These are phyloP conservation scores for Mycena belliarum DNA, from an alignment of 768 basidiomycete genomes.

Conservation along the genomic window DNA sequence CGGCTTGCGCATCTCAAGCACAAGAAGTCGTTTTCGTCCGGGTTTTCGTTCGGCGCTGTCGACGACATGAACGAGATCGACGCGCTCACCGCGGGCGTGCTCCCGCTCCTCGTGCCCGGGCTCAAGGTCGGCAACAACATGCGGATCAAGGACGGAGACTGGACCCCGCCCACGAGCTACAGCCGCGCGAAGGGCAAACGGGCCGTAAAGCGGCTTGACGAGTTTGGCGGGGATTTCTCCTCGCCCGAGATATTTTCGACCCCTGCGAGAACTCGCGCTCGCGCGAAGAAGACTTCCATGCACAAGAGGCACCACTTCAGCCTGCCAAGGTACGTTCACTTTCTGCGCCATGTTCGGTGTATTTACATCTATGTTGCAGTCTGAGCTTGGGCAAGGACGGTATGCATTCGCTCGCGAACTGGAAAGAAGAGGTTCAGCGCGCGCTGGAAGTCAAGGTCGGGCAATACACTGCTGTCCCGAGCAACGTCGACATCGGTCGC, in stretches of 20 bases:
- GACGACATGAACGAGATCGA: slow-evolving; percentile 68
- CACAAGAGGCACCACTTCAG: slow-evolving; percentile 68
- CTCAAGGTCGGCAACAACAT: slow-evolving; percentile 58
- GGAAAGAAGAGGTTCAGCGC: slow-evolving; percentile 55
- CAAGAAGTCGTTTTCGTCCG: slow-evolving; percentile 65
- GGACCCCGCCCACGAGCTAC: slow-evolving; percentile 41
- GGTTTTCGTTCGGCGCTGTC: slow-evolving; percentile 60
- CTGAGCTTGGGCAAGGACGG: slow-evolving; percentile 64
- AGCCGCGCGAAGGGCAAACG: slow-evolving; percentile 44
- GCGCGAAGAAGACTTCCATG: slow-evolving; percentile 45
- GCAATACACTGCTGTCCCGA: slow-evolving; percentile 40
- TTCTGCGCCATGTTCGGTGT: background rate
- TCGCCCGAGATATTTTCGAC: slow-evolving; percentile 64
- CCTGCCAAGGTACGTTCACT: slow-evolving; percentile 56
- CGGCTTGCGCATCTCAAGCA: slow-evolving; percentile 56
- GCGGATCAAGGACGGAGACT: slow-evolving; percentile 51
- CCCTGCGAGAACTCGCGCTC: slow-evolving; percentile 42
- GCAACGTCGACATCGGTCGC: slow-evolving; percentile 41
- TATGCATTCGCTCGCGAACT: slow-evolving; percentile 48
- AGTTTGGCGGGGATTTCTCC: slow-evolving; percentile 53
- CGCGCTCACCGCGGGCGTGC: slow-evolving; percentile 65
- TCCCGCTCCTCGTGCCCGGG: slow-evolving; percentile 69
- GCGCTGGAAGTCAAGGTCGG: slow-evolving; percentile 42
- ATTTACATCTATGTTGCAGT: slow-evolving; percentile 35
- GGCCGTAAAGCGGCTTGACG: slow-evolving; percentile 35